Percentiles rank a stretch among this genome's conserved stretches.
These are phyloP conservation scores for Obba rivulosa DNA, from an alignment of 768 basidiomycete species.

Conservation along the genomic window DNA sequence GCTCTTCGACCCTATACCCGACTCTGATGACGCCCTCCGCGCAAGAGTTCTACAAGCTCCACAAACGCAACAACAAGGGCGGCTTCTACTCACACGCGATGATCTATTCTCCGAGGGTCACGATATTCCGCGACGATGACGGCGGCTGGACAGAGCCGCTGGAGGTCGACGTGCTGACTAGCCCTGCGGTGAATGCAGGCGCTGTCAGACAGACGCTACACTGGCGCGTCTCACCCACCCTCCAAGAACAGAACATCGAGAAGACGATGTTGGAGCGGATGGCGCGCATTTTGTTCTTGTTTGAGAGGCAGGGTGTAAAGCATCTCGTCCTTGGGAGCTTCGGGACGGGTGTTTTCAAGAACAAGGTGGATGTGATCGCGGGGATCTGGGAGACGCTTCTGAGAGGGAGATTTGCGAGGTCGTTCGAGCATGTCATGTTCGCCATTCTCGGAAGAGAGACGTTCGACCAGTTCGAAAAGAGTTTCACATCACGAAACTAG, in stretches of 20 bases:
- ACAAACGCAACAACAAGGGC: constrained; percentile 39
- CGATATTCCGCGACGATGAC: constrained; percentile 57
- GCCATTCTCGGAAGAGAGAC: constrained; percentile 55
- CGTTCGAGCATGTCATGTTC: constrained; percentile 62
- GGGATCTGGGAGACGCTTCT: constrained; percentile 62
- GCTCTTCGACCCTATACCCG: constrained; percentile 65
- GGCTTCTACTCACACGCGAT: constrained; percentile 77
- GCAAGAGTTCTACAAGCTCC: constrained; percentile 57
- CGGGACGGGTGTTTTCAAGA: constrained; percentile 75
- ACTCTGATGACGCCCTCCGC: constrained; percentile 52
- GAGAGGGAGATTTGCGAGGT: constrained; percentile 46
- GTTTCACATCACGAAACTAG: constrained; percentile 19
- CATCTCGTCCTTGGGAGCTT: constrained; percentile 69
- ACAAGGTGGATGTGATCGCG: constrained; percentile 54
- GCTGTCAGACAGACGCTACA: constrained; percentile 30
- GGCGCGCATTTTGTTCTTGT: constrained; percentile 58
- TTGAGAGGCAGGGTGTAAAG: constrained; percentile 54
- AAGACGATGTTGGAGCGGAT: constrained; percentile 64
- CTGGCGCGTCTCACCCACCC: constrained; percentile 41
- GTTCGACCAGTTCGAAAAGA: constrained; percentile 35
- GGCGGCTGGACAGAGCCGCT: constrained; percentile 54
- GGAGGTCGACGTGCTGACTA: constrained; percentile 61
- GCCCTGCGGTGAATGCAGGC: constrained; percentile 72
- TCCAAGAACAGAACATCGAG: constrained; percentile 51
- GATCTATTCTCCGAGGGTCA: constrained; percentile 64